A percentile compares a stretch with the other conserved stretches of the same genome.
phyloP scores from a whole-genome alignment of 2,329 filamentous ascomycete species.

The Talaromyces sp. region DNA sequence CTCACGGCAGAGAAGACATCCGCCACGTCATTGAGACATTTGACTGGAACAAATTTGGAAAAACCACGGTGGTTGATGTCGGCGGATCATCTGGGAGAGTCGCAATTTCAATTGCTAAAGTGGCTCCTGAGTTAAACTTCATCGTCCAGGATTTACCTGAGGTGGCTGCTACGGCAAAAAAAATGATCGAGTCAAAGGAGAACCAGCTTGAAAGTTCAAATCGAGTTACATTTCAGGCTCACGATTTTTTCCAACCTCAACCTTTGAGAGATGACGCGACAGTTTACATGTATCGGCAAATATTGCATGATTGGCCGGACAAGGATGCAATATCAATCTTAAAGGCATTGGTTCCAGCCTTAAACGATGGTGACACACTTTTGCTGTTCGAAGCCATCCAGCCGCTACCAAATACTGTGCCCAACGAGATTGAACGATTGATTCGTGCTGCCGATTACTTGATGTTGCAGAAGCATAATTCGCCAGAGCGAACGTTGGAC shows the following conservation, averaged over 20 bases:
- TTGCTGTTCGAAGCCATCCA: conserved; percentile 29
- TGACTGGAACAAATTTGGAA: not conserved
- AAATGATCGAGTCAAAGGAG: not conserved
- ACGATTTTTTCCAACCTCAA: conserved; percentile 31
- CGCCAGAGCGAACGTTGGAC: conserved; percentile 22
- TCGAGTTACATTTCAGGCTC: conserved; percentile 18
- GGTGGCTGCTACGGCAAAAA: conserved; percentile 17
- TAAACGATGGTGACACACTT: conserved; percentile 18
- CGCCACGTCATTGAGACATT: not conserved
- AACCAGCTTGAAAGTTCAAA: not conserved
- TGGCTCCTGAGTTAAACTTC: conserved; percentile 48
- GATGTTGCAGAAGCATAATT: conserved; percentile 29
- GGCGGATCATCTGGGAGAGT: conserved; percentile 57
- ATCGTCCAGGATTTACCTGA: conserved; percentile 47
- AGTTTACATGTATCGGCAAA: conserved; percentile 30
- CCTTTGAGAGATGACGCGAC: conserved; percentile 16
- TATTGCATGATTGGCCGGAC: conserved; percentile 36
- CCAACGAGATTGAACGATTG: conserved; percentile 14
- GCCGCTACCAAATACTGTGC: conserved; percentile 12
- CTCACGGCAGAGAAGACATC: not conserved
- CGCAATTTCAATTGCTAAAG: conserved; percentile 49
- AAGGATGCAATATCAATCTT: conserved; percentile 30
- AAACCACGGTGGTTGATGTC: conserved; percentile 5
- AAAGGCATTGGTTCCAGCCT: conserved; percentile 23
- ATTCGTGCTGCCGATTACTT: conserved; percentile 27